Evolutionary conservation across 306 rosid genomes (phyloP).

Genomic region (Pueraria montana): DNA sequence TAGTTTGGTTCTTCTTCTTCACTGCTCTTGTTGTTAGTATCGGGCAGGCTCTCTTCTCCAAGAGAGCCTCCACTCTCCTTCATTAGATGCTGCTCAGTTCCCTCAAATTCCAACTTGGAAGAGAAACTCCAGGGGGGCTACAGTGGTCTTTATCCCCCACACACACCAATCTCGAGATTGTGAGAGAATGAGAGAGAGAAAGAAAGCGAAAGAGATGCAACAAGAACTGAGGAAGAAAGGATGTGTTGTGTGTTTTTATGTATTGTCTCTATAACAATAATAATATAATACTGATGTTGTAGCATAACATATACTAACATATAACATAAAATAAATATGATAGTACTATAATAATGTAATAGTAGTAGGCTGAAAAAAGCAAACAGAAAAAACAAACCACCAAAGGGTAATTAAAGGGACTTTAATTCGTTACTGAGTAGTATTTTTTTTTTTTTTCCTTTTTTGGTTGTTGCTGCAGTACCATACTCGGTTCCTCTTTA

Average conservation of each 20-base stretch:
- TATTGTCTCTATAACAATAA: slow-evolving; percentile 33
- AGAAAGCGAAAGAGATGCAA: slow-evolving; percentile 49
- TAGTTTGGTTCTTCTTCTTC: slow-evolving; percentile 59
- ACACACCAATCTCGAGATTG: slow-evolving; percentile 73
- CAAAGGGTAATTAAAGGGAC: slow-evolving; percentile 4
- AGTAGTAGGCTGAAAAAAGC: neutral
- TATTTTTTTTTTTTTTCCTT: neutral
- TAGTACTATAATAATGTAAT: neutral
- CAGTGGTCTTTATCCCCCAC: slow-evolving; percentile 49
- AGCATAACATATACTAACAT: too few species aligned
- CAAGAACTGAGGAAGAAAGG: slow-evolving; percentile 35
- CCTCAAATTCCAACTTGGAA: slow-evolving; percentile 6
- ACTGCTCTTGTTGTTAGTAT: slow-evolving; percentile 41
- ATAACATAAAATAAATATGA: neutral
- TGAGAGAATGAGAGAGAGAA: slow-evolving; percentile 23
- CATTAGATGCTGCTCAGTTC: slow-evolving; percentile 59
- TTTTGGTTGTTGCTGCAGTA: neutral
- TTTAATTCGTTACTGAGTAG: neutral
- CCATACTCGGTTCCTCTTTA: neutral
- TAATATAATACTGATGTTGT: neutral
- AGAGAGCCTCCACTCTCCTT: slow-evolving; percentile 98
- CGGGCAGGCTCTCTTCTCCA: slow-evolving; percentile 90
- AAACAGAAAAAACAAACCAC: neutral
- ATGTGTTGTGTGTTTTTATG: slow-evolving; percentile 49
- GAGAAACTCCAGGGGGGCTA: slow-evolving; percentile 24